Evolutionary conservation across 345 rosid genomes (phyloP).

Genomic region (Brassica rapa): DNA sequence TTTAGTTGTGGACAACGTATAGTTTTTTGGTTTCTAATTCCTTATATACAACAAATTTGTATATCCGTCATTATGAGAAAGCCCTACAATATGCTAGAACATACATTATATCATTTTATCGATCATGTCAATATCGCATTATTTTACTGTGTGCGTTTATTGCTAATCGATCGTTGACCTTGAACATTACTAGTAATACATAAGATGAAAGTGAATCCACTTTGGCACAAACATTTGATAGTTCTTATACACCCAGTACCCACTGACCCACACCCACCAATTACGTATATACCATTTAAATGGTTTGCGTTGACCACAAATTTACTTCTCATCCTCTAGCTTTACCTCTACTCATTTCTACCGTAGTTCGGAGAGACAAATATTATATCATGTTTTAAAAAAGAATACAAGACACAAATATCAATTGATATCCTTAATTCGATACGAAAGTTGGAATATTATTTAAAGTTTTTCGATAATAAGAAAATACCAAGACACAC

Average conservation of each 20-base stretch:
- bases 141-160: background rate
- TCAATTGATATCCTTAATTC: too few species aligned
- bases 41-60: background rate
- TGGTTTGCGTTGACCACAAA: constrained; percentile 1
- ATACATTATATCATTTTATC: background rate
- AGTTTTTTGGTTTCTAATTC: too few species aligned
- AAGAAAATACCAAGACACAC: too few species aligned
- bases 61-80: background rate
- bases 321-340: background rate
- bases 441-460: too few species aligned
- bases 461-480: too few species aligned
- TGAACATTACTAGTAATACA: background rate
- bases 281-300: background rate
- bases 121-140: background rate
- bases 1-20: too few species aligned
- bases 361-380: background rate
- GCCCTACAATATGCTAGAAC: background rate
- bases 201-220: constrained; percentile 3
- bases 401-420: too few species aligned
- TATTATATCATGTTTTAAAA: too few species aligned
- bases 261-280: background rate
- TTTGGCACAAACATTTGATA: constrained; percentile 17
- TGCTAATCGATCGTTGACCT: background rate
- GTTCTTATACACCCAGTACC: too few species aligned
- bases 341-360: background rate